Base-by-base conservation (phyloP, 345 rosid species). In the Dovyalis caffra region DNA sequence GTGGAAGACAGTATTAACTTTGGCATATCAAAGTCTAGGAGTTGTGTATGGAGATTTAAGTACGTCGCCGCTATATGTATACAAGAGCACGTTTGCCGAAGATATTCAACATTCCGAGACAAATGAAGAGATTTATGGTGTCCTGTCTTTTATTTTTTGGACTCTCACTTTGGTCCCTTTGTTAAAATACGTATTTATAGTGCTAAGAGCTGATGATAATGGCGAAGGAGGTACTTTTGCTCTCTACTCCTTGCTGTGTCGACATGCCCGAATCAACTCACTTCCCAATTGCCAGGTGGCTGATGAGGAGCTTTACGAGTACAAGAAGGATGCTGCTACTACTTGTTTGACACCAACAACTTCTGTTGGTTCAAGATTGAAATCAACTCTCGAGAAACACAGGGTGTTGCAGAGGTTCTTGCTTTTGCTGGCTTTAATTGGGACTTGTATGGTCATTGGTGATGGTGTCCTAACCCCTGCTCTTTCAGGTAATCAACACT, bases 141-240 rank as follows among this genome's bases (percentile, higher is more conserved):
- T 90, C 29, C 79, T 94, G 70, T 94, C 96, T n/a, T 89, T 88
- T 83, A 81, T 94, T 45, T 90, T 94, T 68, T 94, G 98, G 98
- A 94, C 98, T 3, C 82, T 94, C 56, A 92, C 98, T 60, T 83
- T 94, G 66, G 82, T 94, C n/a, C 97, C 98, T 72, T 82, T 94
- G 70, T 69, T 94, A 29, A 94, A 94, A 75, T 94, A 94, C 68
- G 97, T 92, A 37, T 86, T 90, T 69, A 86, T 94, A 33, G 97
- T 94, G 68, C 88, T 92, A 8, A 84, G 82, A 78, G 98, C 98
- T 25, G 98, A 94, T 70, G 98, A 94, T 62, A 94, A 92, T 77
- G 97, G 97, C 0, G 97, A 94, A 85, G 98, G 98, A 5, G 97
- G 97, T 14, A 94, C 98, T 57, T 92, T 94, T 81, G 98, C 98